Evolutionary conservation across 2,329 filamentous ascomycete genomes (phyloP).

Genomic region (Onygena corvina): DNA sequence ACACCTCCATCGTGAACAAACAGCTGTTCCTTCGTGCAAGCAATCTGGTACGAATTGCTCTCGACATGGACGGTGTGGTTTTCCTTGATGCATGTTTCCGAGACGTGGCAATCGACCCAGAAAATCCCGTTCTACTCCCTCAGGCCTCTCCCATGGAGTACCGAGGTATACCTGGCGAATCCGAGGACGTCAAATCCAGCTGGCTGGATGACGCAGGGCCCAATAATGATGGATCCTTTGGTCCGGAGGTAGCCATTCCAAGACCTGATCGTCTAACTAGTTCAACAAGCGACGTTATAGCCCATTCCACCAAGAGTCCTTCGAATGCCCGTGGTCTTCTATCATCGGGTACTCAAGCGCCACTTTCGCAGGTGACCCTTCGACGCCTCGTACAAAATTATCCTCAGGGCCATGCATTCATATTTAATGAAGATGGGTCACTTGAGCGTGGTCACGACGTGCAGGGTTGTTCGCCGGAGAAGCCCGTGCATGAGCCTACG

Average conservation of each 20-base stretch:
- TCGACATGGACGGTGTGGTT: constrained; percentile 32
- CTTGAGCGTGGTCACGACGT: constrained; percentile 17
- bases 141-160: neutral
- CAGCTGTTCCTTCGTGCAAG: constrained; percentile 36
- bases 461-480: constrained; percentile 7
- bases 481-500: constrained; percentile 14
- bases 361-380: constrained; percentile 32
- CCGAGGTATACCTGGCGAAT: too few relatives aligned
- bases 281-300: neutral
- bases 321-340: neutral
- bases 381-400: constrained; percentile 35
- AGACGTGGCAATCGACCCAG: constrained; percentile 13
- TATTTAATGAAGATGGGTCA: constrained; percentile 32
- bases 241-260: too few relatives aligned
- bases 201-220: too few relatives aligned
- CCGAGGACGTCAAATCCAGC: too few relatives aligned
- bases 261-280: neutral
- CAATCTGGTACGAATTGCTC: constrained; percentile 32
- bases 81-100: constrained; percentile 23
- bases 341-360: constrained; percentile 10
- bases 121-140: neutral
- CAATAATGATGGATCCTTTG: too few relatives aligned
- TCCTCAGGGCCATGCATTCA: constrained; percentile 38
- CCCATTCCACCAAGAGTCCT: neutral
- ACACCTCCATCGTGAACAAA: constrained; percentile 13